Base-by-base conservation (phyloP, 169 alveolate species). In the Neospora caninum region DNA sequence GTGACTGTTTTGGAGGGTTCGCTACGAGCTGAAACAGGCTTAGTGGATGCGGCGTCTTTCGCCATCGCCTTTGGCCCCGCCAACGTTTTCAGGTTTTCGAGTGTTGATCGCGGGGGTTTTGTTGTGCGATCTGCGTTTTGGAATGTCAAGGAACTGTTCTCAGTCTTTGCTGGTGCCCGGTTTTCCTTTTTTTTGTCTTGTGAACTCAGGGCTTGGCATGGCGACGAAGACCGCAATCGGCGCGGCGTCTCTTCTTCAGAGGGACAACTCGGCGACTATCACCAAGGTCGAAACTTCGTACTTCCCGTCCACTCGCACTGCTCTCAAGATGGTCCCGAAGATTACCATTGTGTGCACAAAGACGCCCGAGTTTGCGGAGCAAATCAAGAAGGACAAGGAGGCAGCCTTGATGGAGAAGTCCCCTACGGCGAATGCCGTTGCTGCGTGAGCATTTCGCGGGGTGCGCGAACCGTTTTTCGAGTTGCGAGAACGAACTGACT, bases 151-250 rank as follows among this genome's bases (percentile, higher is more conserved):
- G 58, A 13, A 49, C 22, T 49, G 58, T 49, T 34, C 36, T 70
- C 49, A n/a, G 86, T 78, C 86, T 10, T 29, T 6, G 39, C 82
- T 6, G 16, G 22, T 4, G 82, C 42, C 13, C 82, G 2, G 82
- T 9, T 18, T 29, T 69, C 42, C 6, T 9, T 9, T 29, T 69
- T 69, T 34, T 69, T 20, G 10, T n/a, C 49, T 78, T n/a, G 86
- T n/a, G 86, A 16, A 10, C 41, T 31, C 80, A 91, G 94, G 94
- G 0, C 91, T 91, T 25, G 94, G 94, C 29, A 91, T 91, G 94
- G 94, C 94, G 45, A 91, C 94, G 25, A 91, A 91, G 83, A 86
- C 86, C 16, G 94, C 94, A 31, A 91, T 91, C 10, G 94, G 94
- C 42, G 86, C 94, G 34, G 94, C 94, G 27, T 84, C 94, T 0